Percentiles rank a stretch among this genome's conserved stretches.
Evolutionary conservation across 305 asterid species (phyloP).

Genomic region (Fraxinus baroniana): DNA sequence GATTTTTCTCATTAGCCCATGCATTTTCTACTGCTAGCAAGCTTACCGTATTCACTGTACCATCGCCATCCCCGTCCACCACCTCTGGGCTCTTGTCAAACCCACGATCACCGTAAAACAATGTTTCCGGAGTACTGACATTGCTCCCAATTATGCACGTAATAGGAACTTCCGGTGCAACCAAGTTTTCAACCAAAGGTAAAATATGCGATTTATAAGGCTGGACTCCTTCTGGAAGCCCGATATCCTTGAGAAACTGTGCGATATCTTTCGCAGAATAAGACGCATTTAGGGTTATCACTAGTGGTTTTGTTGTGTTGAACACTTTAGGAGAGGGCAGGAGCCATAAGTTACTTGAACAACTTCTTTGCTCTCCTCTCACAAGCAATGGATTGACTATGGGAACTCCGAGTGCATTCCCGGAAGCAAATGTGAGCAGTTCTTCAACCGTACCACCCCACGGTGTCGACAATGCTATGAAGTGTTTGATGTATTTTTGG

Average conservation of each 20-base stretch:
- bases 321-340: conserved; percentile 67
- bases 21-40: conserved; percentile 49
- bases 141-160: conserved; percentile 72
- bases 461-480: conserved; percentile 72
- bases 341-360: conserved; percentile 69
- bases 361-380: conserved; percentile 69
- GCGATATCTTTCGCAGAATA: conserved; percentile 47
- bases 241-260: conserved; percentile 59
- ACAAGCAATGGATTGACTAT: conserved; percentile 65
- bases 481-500: conserved; percentile 55
- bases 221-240: conserved; percentile 48
- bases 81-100: conserved; percentile 64
- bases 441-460: conserved; percentile 89
- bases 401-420: conserved; percentile 68
- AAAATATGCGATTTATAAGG: conserved; percentile 57
- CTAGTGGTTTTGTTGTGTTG: conserved; percentile 26
- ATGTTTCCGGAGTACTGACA: conserved; percentile 52
- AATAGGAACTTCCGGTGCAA: conserved; percentile 41
- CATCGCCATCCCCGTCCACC: conserved; percentile 83
- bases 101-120: conserved; percentile 49
- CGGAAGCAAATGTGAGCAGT: conserved; percentile 71
- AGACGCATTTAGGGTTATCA: conserved; percentile 34
- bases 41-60: conserved; percentile 81
- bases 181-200: conserved; percentile 51
- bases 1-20: conserved; percentile 37